A percentile compares a stretch with the other conserved stretches of the same genome.
Conservation (phyloP, 2,329 filamentous ascomycete genomes). For the Sporothrix inflata region DNA sequence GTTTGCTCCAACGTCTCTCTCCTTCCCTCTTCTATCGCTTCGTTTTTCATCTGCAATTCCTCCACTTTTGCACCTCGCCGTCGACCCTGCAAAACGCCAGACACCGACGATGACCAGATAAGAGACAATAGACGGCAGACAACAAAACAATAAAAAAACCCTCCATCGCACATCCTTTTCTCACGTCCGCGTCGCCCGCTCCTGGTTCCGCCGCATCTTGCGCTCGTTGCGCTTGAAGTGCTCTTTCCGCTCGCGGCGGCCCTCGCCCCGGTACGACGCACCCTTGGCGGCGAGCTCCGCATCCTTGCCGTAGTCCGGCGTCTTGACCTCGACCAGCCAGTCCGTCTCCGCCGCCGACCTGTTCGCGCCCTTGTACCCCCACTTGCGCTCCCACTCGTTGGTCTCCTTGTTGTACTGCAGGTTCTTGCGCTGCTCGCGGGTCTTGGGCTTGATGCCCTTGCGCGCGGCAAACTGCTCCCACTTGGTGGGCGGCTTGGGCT, state of each 20-base stretch:
- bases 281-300: slow-evolving; percentile 61
- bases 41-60: neutral
- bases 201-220: slow-evolving; percentile 68
- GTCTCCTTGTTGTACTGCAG: slow-evolving; percentile 81
- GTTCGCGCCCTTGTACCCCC: slow-evolving; percentile 81
- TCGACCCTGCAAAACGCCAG: neutral
- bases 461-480: slow-evolving; percentile 97
- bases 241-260: slow-evolving; percentile 68
- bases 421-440: slow-evolving; percentile 72
- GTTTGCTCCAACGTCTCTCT: neutral
- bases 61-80: neutral
- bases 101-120: neutral
- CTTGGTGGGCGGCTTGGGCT: slow-evolving; percentile 80
- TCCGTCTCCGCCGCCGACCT: slow-evolving; percentile 83
- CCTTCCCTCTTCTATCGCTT: neutral
- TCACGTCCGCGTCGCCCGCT: slow-evolving; percentile 44
- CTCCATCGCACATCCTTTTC: neutral
- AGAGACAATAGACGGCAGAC: neutral
- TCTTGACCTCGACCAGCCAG: slow-evolving; percentile 85
- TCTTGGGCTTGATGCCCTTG: slow-evolving; percentile 94
- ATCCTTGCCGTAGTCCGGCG: slow-evolving; percentile 72
- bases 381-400: slow-evolving; percentile 89
- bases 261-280: slow-evolving; percentile 63
- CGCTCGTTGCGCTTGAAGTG: slow-evolving; percentile 71
- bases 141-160: neutral